A percentile compares a stretch with the other conserved stretches of the same genome.
phyloP scores from a whole-genome alignment of 371 early-diverging fungal species.

The Mortierella sp. region DNA sequence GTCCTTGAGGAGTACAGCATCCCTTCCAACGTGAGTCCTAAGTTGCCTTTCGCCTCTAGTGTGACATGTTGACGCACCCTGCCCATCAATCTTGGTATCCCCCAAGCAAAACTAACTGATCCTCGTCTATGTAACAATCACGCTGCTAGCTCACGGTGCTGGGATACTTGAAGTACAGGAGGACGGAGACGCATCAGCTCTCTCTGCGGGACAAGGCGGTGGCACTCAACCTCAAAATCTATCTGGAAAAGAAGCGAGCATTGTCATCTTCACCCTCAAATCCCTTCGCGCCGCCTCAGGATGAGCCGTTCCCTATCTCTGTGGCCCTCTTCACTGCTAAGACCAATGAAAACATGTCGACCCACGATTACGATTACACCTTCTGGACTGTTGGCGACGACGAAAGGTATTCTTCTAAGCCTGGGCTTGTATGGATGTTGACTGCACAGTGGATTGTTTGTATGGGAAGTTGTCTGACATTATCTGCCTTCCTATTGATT shows the following conservation, averaged over 20 bases:
- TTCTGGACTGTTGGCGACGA: slow-evolving; percentile 50
- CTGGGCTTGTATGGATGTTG: not conserved
- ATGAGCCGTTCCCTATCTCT: slow-evolving; percentile 23
- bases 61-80: too few species aligned
- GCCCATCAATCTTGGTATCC: too few species aligned
- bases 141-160: slow-evolving; percentile 36
- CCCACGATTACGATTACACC: slow-evolving; percentile 53
- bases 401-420: slow-evolving; percentile 19
- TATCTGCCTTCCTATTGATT: not conserved
- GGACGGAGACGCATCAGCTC: slow-evolving; percentile 43
- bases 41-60: not conserved
- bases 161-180: slow-evolving; percentile 51
- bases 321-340: slow-evolving; percentile 50
- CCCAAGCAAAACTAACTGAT: too few species aligned
- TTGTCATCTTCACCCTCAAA: slow-evolving; percentile 19
- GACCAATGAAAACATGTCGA: slow-evolving; percentile 47
- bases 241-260: slow-evolving; percentile 40
- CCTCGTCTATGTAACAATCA: not conserved
- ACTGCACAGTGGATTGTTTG: not conserved
- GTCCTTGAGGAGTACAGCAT: slow-evolving; percentile 43
- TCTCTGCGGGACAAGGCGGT: slow-evolving; percentile 45
- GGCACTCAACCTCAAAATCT: slow-evolving; percentile 41
- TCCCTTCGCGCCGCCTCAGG: slow-evolving; percentile 23
- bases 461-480: not conserved
- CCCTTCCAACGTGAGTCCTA: slow-evolving; percentile 40